These are phyloP conservation scores for Neurospora crassa DNA, from an alignment of 2,329 filamentous ascomycete species.

Conservation along the genomic window DNA sequence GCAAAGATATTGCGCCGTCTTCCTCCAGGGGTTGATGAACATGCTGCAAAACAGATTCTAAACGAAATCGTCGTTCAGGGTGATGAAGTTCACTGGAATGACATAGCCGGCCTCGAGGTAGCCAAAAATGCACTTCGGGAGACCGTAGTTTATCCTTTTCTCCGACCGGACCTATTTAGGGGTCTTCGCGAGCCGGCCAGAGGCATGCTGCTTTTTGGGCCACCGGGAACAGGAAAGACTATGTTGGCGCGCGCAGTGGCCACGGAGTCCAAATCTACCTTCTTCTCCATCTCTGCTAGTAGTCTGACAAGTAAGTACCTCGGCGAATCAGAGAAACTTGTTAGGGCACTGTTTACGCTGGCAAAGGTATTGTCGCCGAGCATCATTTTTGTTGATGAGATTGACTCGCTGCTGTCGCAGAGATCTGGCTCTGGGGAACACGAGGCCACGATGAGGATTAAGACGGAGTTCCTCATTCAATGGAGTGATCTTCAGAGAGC, in stretches of 20 bases:
- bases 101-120: conserved; percentile 81
- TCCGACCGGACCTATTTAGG: conserved; percentile 92
- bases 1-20: conserved; percentile 63
- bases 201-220: conserved; percentile 93
- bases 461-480: conserved; percentile 95
- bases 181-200: conserved; percentile 86
- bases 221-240: conserved; percentile 96
- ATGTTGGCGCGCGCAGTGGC: conserved; percentile 94
- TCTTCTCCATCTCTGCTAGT: conserved; percentile 94
- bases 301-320: conserved; percentile 93
- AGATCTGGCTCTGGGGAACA: conserved; percentile 78
- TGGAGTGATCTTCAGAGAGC: conserved; percentile 93
- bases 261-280: conserved; percentile 88
- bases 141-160: conserved; percentile 92
- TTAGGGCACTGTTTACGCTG: conserved; percentile 82
- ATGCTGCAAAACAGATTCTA: conserved; percentile 80
- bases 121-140: conserved; percentile 91
- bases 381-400: conserved; percentile 98
- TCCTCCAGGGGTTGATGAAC: conserved; percentile 71
- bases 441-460: conserved; percentile 86
- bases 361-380: conserved; percentile 83
- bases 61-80: conserved; percentile 94
- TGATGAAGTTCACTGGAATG: conserved; percentile 89
- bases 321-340: conserved; percentile 92
- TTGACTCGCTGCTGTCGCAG: conserved; percentile 83